Conservation (phyloP, 257 asterid species). For the Dorcoceras hygrometricum region DNA sequence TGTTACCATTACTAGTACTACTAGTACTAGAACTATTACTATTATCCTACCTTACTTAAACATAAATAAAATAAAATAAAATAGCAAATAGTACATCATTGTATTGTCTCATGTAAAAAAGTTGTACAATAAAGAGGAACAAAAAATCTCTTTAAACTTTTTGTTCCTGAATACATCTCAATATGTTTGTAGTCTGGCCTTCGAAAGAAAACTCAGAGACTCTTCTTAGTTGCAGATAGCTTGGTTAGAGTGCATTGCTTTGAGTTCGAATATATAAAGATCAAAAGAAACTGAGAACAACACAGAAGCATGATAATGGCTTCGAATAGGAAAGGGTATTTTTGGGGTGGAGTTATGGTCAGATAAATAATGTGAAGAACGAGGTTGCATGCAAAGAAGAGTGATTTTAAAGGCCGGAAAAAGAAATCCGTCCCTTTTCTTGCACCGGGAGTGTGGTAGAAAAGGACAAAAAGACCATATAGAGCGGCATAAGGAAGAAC, state of each 20-base stretch:
- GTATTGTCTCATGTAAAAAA: no score
- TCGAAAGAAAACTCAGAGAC: constrained; percentile 35
- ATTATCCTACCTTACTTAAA: no score
- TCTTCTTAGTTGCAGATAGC: constrained; percentile 44
- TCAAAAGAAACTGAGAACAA: constrained; percentile 64
- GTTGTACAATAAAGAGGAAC: no score
- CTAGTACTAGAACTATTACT: no score
- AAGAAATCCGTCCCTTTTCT: constrained; percentile 33
- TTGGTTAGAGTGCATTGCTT: constrained; percentile 62
- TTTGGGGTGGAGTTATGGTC: constrained; percentile 65
- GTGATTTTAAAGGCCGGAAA: constrained; percentile 30
- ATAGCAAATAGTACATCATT: no score
- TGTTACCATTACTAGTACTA: no score
- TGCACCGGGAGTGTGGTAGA: constrained; percentile 60
- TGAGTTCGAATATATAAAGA: constrained; percentile 47
- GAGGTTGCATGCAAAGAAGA: constrained; percentile 48
- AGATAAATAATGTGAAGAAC: constrained; percentile 66
- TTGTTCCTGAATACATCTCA: background rate
- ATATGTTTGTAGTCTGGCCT: background rate
- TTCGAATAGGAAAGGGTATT: constrained; percentile 80
- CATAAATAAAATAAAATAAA: no score
- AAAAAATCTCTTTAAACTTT: no score
- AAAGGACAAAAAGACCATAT: constrained; percentile 63
- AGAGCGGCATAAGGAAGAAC: constrained; percentile 63
- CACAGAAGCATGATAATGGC: constrained; percentile 85